Base-by-base conservation (phyloP, 2,329 filamentous ascomycete genomes). In the Domatiomyces catenatus region DNA sequence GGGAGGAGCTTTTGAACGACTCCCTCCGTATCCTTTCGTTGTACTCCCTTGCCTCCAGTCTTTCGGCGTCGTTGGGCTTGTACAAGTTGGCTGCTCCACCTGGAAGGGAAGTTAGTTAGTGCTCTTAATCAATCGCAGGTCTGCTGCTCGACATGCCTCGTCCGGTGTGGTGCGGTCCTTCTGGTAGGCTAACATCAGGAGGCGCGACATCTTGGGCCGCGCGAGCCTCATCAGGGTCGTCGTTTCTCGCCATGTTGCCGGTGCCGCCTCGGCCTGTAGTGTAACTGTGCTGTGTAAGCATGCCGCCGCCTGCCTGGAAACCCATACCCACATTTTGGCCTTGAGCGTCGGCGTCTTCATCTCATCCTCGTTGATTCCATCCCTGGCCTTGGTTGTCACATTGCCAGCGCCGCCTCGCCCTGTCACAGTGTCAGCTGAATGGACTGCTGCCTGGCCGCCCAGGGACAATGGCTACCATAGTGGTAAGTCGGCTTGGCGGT, bases 191-290 rank as follows among this genome's bases (percentile, higher is more conserved):
- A 17, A 60, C 54, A 12, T 48, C 53, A 19, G 63, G 63, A 6
- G 79, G 77, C 53, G 82, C 79, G 54, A 95, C 86, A 61, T 95
- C 89, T 67, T 96, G 90, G 43, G 81, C 81, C 50, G 79, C 74
- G 56, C 89, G 83, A 36, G 89, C 86, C 63, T 86, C 63, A 55
- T 76, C 74, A 7, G 79, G 75, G 55, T 70, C 79, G 60, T 92
- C 83, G 55, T 79, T 79, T 63, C 83, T 81, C 46, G 84, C 80
- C 83, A 94, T 94, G 71, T 94, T 94, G 53, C 88, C 88, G 3
- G 78, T 81, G 54, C 89, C 89, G 50, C 89, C 89, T 48, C 89
- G 84, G 51, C 89, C 89, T 2, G 89, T 95, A 18, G 89, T 94
- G 63, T 90, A 88, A 57, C 86, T 74, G n/a, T 84, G 71, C 46